Percentiles rank a stretch among this genome's conserved stretches.
phyloP scores from a whole-genome alignment of 2,329 filamentous ascomycete genomes.

The Cryphonectria japonica region DNA sequence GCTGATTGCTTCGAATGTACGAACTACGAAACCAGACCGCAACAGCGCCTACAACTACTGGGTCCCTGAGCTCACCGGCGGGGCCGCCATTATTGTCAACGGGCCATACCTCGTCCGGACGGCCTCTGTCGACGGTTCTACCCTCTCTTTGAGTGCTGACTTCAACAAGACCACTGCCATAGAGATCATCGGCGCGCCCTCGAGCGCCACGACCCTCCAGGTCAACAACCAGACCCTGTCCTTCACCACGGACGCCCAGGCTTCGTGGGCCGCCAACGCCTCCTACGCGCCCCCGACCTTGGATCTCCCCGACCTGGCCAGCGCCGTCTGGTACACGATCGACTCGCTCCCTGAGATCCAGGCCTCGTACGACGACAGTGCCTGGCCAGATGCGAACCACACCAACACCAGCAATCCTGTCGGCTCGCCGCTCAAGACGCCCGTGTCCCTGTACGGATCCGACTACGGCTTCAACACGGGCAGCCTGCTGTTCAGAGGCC shows the following conservation, averaged over 20 bases:
- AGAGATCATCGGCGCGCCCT: slow-evolving; percentile 68
- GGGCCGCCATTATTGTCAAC: slow-evolving; percentile 53
- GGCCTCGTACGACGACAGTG: slow-evolving; percentile 67
- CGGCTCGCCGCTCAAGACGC: slow-evolving; percentile 57
- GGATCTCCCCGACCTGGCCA: slow-evolving; percentile 59
- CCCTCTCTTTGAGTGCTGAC: slow-evolving; percentile 68
- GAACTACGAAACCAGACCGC: slow-evolving; percentile 35
- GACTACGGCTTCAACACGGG: slow-evolving; percentile 75
- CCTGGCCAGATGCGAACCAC: slow-evolving; percentile 66
- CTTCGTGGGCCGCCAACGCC: slow-evolving; percentile 53
- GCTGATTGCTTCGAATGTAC: slow-evolving; percentile 2
- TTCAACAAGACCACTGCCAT: slow-evolving; percentile 70
- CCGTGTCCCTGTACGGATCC: slow-evolving; percentile 64
- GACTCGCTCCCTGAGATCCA: slow-evolving; percentile 73
- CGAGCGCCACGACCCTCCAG: slow-evolving; percentile 48
- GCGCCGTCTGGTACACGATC: slow-evolving; percentile 68
- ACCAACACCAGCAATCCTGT: slow-evolving; percentile 65
- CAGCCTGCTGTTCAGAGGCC: slow-evolving; percentile 66
- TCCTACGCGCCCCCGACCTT: slow-evolving; percentile 54
- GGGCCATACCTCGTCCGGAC: slow-evolving; percentile 68
- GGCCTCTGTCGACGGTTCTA: slow-evolving; percentile 57
- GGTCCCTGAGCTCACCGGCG: slow-evolving; percentile 58
- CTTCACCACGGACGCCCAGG: slow-evolving; percentile 51
- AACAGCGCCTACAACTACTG: slow-evolving; percentile 72
- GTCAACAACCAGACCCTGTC: slow-evolving; percentile 43